These are phyloP conservation scores for Ogataea pignaliae DNA, from an alignment of 805 yeast species.

Conservation along the genomic window DNA sequence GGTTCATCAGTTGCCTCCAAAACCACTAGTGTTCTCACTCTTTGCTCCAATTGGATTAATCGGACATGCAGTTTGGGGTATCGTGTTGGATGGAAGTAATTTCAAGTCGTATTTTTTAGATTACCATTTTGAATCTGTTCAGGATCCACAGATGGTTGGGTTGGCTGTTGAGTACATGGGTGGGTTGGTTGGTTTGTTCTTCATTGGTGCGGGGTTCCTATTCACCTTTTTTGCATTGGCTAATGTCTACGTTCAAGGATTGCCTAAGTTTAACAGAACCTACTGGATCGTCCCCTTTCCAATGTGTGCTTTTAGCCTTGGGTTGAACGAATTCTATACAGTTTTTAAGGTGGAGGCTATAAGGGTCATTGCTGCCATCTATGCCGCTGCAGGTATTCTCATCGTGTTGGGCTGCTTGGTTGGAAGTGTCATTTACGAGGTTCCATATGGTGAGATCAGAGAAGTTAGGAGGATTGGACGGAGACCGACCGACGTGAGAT, in stretches of 20 bases:
- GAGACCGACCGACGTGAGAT: too few relatives aligned
- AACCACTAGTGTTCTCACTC: slow-evolving; percentile 48
- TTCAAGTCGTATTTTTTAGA: slow-evolving; percentile 9
- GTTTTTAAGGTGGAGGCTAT: slow-evolving; percentile 48
- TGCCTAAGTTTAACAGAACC: slow-evolving; percentile 37
- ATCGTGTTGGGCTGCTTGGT: slow-evolving; percentile 36
- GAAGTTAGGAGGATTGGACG: neutral
- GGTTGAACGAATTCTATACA: slow-evolving; percentile 46
- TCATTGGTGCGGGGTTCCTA: slow-evolving; percentile 20
- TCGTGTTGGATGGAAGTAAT: slow-evolving; percentile 35
- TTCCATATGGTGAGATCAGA: slow-evolving; percentile 20
- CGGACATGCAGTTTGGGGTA: slow-evolving; percentile 80
- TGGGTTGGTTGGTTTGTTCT: slow-evolving; percentile 11
- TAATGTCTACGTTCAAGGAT: slow-evolving; percentile 28
- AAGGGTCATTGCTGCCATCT: slow-evolving; percentile 56
- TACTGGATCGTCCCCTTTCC: slow-evolving; percentile 90
- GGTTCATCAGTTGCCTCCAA: slow-evolving; percentile 52
- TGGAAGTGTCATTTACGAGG: slow-evolving; percentile 29
- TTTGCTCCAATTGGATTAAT: slow-evolving; percentile 76
- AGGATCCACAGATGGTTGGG: slow-evolving; percentile 8
- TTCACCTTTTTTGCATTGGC: slow-evolving; percentile 41
- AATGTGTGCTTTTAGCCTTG: slow-evolving; percentile 68
- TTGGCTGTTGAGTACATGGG: slow-evolving; percentile 7
- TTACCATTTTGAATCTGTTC: slow-evolving; percentile 3
- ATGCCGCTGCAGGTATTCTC: slow-evolving; percentile 48